phyloP scores from a whole-genome alignment of 805 yeast genomes.

The Huiozyma naganishii region DNA sequence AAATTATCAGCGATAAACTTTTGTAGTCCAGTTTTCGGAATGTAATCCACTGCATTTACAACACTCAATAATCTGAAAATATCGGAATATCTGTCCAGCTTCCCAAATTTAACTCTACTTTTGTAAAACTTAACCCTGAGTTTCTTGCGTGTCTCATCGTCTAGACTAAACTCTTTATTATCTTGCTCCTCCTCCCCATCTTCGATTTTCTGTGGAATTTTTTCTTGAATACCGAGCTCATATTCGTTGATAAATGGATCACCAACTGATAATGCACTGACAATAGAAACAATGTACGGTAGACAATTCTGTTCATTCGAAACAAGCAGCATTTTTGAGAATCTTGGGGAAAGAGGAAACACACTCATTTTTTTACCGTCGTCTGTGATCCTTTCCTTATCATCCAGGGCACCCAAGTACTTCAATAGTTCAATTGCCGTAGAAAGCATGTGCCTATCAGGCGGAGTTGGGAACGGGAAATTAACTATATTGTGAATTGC shows the following conservation, averaged over 20 bases:
- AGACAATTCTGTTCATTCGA: constrained; percentile 82
- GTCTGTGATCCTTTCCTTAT: constrained; percentile 49
- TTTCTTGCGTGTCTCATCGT: constrained; percentile 31
- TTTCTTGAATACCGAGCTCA: constrained; percentile 49
- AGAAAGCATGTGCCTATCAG: constrained; percentile 47
- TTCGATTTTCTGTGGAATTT: constrained; percentile 3
- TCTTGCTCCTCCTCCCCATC: constrained; percentile 17
- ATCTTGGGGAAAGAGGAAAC: constrained; percentile 91
- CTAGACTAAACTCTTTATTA: constrained; percentile 24
- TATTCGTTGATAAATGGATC: constrained; percentile 74
- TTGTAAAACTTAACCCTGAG: constrained; percentile 43
- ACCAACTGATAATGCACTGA: constrained; percentile 87
- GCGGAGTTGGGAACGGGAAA: constrained; percentile 95
- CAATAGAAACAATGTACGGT: constrained; percentile 83
- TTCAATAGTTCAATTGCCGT: constrained; percentile 60
- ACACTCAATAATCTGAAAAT: constrained; percentile 66
- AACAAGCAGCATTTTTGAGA: constrained; percentile 76
- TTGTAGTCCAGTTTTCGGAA: constrained; percentile 36
- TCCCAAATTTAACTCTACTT: constrained; percentile 50
- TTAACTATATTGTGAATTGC: constrained; percentile 83
- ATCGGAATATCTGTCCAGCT: constrained; percentile 67
- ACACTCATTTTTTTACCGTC: constrained; percentile 78
- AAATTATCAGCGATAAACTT: constrained; percentile 51
- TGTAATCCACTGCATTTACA: constrained; percentile 79
- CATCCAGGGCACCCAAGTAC: constrained; percentile 65